Conservation (phyloP, 805 yeast genomes). For the Ogataea parapolymorpha region DNA sequence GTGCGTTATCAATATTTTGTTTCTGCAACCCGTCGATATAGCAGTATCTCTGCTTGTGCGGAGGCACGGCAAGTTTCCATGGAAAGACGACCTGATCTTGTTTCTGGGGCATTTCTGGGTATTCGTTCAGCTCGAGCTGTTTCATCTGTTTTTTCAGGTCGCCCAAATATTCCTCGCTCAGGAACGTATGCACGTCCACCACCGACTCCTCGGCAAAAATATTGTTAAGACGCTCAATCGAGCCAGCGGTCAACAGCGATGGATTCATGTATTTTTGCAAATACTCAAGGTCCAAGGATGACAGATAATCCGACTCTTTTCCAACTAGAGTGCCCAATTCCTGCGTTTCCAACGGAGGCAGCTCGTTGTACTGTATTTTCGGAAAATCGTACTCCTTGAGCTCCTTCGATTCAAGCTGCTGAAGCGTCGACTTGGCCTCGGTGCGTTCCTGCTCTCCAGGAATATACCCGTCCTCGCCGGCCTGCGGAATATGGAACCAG, state of each 20-base stretch:
- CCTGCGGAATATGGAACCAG: conserved; percentile 98
- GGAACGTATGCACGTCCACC: conserved; percentile 60
- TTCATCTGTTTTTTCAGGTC: conserved; percentile 47
- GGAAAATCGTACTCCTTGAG: conserved; percentile 82
- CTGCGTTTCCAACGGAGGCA: conserved; percentile 22
- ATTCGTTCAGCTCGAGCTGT: conserved; percentile 55
- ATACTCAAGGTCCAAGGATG: conserved; percentile 42
- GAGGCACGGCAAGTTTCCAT: conserved; percentile 91
- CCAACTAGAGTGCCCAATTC: conserved; percentile 34
- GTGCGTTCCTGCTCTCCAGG: conserved; percentile 80
- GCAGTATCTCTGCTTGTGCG: conserved; percentile 85
- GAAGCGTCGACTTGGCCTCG: conserved; percentile 72
- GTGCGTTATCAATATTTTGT: conserved; percentile 32
- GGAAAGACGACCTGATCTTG: conserved; percentile 59
- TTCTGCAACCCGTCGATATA: conserved; percentile 67
- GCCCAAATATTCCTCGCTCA: conserved; percentile 53
- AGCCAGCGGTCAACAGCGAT: conserved; percentile 38
- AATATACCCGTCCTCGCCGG: conserved; percentile 81
- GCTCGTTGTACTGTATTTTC: conserved; percentile 39
- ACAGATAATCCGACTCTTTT: conserved; percentile 13
- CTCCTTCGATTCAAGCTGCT: conserved; percentile 72
- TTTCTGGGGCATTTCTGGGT: conserved; percentile 49
- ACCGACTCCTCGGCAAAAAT: conserved; percentile 66
- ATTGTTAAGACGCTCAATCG: conserved; percentile 42
- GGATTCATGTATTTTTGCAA: conserved; percentile 56